Evolutionary conservation across 2,329 filamentous ascomycete species (phyloP).

Genomic region (Neurospora sp.): DNA sequence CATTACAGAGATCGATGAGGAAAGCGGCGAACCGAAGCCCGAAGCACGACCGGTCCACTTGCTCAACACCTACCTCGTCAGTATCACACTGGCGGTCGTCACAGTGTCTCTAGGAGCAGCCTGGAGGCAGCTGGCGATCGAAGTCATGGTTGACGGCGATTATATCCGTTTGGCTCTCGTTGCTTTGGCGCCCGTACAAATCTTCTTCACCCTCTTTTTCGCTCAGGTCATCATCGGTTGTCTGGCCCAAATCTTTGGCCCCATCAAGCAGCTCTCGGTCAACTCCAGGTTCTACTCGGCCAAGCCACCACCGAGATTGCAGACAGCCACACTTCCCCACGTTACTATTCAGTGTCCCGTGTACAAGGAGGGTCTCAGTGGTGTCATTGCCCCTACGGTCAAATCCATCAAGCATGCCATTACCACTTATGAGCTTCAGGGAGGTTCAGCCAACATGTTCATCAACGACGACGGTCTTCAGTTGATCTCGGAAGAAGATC

Average conservation of each 20-base stretch:
- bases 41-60: constrained; percentile 59
- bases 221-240: constrained; percentile 69
- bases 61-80: constrained; percentile 59
- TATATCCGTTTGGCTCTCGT: constrained; percentile 57
- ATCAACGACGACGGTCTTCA: constrained; percentile 68
- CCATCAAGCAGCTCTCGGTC: constrained; percentile 58
- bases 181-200: constrained; percentile 56
- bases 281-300: constrained; percentile 82
- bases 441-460: constrained; percentile 69
- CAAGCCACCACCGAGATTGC: constrained; percentile 52
- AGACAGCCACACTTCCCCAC: constrained; percentile 50
- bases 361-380: constrained; percentile 71
- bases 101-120: constrained; percentile 58
- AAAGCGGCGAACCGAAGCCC: constrained; percentile 56
- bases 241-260: constrained; percentile 65
- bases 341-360: constrained; percentile 80
- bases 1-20: constrained; percentile 56
- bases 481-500: constrained; percentile 51
- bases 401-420: constrained; percentile 70
- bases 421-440: constrained; percentile 66
- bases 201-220: constrained; percentile 78
- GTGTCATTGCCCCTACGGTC: constrained; percentile 68
- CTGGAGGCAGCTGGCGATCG: constrained; percentile 58
- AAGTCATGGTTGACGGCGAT: constrained; percentile 53
- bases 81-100: constrained; percentile 55